A percentile compares a stretch with the other conserved stretches of the same genome.
These are phyloP conservation scores for Cystofilobasidium ferigula DNA, from an alignment of 768 basidiomycete genomes.

Conservation along the genomic window DNA sequence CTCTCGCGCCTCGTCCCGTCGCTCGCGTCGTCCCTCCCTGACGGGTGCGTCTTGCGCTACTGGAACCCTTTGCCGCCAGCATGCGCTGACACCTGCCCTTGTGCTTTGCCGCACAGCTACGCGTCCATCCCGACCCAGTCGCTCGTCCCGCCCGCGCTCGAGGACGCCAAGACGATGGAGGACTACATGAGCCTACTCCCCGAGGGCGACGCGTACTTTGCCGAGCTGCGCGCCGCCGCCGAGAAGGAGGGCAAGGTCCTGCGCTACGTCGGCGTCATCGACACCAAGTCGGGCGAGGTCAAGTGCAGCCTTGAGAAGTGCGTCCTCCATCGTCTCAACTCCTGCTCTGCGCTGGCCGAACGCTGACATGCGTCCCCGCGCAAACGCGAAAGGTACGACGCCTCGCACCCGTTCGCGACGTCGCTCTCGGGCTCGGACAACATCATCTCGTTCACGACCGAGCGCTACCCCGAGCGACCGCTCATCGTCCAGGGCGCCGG, in stretches of 20 bases:
- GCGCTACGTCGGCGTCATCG: constrained; percentile 88
- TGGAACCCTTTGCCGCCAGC: not conserved
- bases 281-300: constrained; percentile 58
- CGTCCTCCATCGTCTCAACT: constrained; percentile 34
- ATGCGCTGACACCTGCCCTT: constrained; percentile 41
- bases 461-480: constrained; percentile 75
- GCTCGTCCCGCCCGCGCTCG: constrained; percentile 68
- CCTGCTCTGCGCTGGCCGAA: not conserved
- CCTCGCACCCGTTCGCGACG: constrained; percentile 85
- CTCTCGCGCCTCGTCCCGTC: constrained; percentile 56
- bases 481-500: constrained; percentile 92
- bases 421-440: constrained; percentile 94
- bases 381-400: constrained; percentile 84
- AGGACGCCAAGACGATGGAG: constrained; percentile 57
- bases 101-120: constrained; percentile 43
- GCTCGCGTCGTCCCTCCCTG: constrained; percentile 3
- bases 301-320: constrained; percentile 83
- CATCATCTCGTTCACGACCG: constrained; percentile 94
- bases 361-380: not conserved
- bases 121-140: constrained; percentile 68
- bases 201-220: constrained; percentile 70
- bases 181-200: constrained; percentile 71
- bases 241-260: constrained; percentile 70
- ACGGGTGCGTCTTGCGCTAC: constrained; percentile 3
- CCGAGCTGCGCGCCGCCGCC: constrained; percentile 64